Percentiles rank a stretch among this genome's conserved stretches.
Conservation (phyloP, 179 eudicot species). For the Drosera spatulata region DNA sequence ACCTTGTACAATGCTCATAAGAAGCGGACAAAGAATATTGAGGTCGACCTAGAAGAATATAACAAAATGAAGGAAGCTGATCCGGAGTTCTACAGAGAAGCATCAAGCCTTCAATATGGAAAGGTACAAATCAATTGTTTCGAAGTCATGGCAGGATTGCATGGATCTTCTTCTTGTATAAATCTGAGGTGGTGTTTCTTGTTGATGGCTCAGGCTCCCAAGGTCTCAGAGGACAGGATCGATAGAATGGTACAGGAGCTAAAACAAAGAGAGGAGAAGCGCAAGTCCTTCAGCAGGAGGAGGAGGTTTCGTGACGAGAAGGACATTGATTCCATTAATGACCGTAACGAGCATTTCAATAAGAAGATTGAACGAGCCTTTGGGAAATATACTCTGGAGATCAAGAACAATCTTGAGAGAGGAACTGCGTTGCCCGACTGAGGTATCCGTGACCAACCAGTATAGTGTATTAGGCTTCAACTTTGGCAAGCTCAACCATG, state of each 20-base stretch:
- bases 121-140: conserved; percentile 29
- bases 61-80: conserved; percentile 72
- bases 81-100: conserved; percentile 89
- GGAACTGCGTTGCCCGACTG: conserved; percentile 97
- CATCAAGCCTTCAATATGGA: conserved; percentile 96
- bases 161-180: background rate
- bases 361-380: conserved; percentile 96
- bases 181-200: too few species aligned
- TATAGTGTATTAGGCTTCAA: too few species aligned
- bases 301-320: conserved; percentile 81
- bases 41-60: conserved; percentile 63
- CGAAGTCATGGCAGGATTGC: background rate
- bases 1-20: conserved; percentile 84
- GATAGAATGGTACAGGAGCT: conserved; percentile 93
- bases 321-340: conserved; percentile 91
- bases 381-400: conserved; percentile 91
- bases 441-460: conserved; percentile 13
- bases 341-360: conserved; percentile 96
- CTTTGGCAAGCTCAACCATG: too few species aligned
- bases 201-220: conserved; percentile 46
- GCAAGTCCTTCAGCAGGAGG: conserved; percentile 75
- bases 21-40: conserved; percentile 74
- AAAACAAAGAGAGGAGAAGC: conserved; percentile 78
- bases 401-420: conserved; percentile 91
- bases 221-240: conserved; percentile 61